phyloP scores from a whole-genome alignment of 106 monocot species.

The Dactylorhiza incarnata region DNA sequence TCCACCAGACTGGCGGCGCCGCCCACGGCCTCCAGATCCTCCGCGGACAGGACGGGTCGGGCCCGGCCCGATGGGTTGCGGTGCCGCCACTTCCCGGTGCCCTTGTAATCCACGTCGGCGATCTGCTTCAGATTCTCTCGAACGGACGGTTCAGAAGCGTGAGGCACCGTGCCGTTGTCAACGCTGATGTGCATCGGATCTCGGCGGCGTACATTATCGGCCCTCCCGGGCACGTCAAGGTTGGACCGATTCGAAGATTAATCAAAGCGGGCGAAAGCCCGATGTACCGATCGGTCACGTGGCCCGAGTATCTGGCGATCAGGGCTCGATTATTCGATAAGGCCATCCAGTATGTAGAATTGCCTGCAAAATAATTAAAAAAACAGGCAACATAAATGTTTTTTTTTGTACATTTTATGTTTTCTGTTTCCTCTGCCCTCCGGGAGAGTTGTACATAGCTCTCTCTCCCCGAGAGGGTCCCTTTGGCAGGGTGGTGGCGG shows the following conservation, averaged over 20 bases:
- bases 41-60: not conserved
- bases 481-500: no score
- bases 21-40: conserved; percentile 38
- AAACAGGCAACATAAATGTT: not conserved
- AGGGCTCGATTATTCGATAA: conserved; percentile 34
- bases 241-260: conserved; percentile 13
- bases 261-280: conserved; percentile 10
- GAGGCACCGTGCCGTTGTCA: conserved; percentile 42
- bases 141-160: conserved; percentile 38
- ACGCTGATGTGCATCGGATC: conserved; percentile 20
- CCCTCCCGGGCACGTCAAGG: conserved; percentile 22
- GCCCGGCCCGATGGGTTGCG: conserved; percentile 25
- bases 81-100: conserved; percentile 23
- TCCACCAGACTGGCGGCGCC: conserved; percentile 27
- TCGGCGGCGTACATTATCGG: conserved; percentile 42
- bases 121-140: conserved; percentile 37
- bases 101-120: conserved; percentile 35
- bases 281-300: conserved; percentile 25
- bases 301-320: conserved; percentile 38
- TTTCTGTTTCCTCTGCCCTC: no score
- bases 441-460: not conserved
- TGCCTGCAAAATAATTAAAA: not conserved
- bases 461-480: no score
- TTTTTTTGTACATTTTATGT: not conserved
- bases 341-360: conserved; percentile 20